A percentile compares a stretch with the other conserved stretches of the same genome.
phyloP scores from a whole-genome alignment of 2,329 filamentous ascomycete species.

The Lachnellula hyalina region DNA sequence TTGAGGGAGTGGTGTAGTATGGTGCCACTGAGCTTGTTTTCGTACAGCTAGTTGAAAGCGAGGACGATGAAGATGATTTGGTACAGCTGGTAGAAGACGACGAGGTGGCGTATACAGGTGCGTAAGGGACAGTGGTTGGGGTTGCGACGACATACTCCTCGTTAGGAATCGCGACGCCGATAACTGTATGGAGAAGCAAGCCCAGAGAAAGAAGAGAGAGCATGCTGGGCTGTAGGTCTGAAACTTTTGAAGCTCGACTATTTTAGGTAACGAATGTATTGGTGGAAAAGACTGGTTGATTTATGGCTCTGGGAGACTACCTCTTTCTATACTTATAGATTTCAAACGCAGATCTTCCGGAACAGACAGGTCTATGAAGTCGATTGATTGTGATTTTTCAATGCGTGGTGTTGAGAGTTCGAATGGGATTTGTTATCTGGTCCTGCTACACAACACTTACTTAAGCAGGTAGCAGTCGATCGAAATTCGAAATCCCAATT shows the following conservation, averaged over 20 bases:
- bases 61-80: too few relatives aligned
- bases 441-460: not conserved
- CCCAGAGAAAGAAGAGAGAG: not conserved
- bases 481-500: not conserved
- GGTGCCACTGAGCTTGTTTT: too few relatives aligned
- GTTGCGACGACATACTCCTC: too few relatives aligned
- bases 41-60: too few relatives aligned
- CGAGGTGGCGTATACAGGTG: too few relatives aligned
- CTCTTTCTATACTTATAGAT: not conserved
- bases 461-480: not conserved
- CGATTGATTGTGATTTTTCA: not conserved
- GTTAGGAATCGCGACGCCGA: not conserved
- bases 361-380: not conserved
- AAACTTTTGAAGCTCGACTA: not conserved
- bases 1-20: too few relatives aligned
- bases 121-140: too few relatives aligned
- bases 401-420: not conserved
- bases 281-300: not conserved
- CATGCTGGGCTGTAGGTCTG: not conserved
- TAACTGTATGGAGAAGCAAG: not conserved
- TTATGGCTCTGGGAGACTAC: not conserved
- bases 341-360: not conserved
- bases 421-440: not conserved
- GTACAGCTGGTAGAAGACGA: too few relatives aligned
- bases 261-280: not conserved